These are phyloP conservation scores for Colletotrichum lupini DNA, from an alignment of 2,329 filamentous ascomycete species.

Conservation along the genomic window DNA sequence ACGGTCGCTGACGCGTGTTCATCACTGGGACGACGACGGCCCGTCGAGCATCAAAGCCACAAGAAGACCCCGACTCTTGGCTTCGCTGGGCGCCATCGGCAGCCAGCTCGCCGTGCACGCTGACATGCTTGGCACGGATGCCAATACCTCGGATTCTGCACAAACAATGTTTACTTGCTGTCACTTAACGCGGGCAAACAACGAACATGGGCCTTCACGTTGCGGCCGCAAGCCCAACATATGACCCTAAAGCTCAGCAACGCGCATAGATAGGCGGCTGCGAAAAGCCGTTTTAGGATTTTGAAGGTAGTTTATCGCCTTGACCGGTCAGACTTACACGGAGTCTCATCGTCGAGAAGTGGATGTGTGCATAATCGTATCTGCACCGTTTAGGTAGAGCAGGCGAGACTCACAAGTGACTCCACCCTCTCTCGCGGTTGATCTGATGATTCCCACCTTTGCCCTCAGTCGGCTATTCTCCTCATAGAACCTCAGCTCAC, in stretches of 20 bases:
- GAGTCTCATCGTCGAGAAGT: not conserved
- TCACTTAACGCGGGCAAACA: not conserved
- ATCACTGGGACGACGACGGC: constrained; percentile 9
- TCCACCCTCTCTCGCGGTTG: not conserved
- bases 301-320: not conserved
- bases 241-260: not conserved
- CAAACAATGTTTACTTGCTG: not conserved
- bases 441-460: not conserved
- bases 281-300: not conserved
- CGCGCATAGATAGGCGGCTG: not conserved
- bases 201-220: too few species aligned
- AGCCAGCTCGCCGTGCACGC: not conserved
- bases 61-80: not conserved
- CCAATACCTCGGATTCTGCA: not conserved
- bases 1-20: constrained; percentile 14
- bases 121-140: not conserved
- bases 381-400: not conserved
- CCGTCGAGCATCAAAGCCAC: not conserved
- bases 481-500: not conserved
- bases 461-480: not conserved
- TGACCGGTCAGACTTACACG: not conserved
- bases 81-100: not conserved
- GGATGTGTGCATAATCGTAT: not conserved
- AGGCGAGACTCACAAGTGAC: not conserved
- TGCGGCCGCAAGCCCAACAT: too few species aligned